Evolutionary conservation across 805 yeast species (phyloP).

Genomic region (Pichia insulana): DNA sequence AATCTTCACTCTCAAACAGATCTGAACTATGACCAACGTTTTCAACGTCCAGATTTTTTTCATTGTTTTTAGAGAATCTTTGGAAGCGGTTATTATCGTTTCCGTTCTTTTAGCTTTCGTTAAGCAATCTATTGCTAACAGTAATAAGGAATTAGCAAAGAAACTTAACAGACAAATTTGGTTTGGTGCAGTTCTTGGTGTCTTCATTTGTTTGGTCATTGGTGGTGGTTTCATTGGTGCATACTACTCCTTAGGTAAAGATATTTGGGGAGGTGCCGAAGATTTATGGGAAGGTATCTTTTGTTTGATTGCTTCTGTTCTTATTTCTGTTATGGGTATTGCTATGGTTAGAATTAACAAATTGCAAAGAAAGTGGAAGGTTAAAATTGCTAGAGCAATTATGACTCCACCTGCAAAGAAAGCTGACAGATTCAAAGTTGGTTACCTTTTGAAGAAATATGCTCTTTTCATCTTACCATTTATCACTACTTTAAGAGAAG

Average conservation of each 20-base stretch:
- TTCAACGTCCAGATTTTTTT: constrained; percentile 74
- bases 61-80: constrained; percentile 85
- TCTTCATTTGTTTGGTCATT: constrained; percentile 67
- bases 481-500: constrained; percentile 90
- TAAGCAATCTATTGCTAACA: constrained; percentile 71
- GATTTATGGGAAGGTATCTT: constrained; percentile 97
- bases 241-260: constrained; percentile 70
- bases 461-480: constrained; percentile 86
- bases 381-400: constrained; percentile 82
- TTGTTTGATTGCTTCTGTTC: constrained; percentile 78
- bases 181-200: constrained; percentile 70
- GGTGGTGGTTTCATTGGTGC: constrained; percentile 96
- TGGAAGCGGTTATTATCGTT: constrained; percentile 87
- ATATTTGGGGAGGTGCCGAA: constrained; percentile 81
- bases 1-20: background rate
- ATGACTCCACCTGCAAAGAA: constrained; percentile 45
- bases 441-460: constrained; percentile 59
- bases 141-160: constrained; percentile 42
- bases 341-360: constrained; percentile 94
- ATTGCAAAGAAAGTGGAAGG: constrained; percentile 96
- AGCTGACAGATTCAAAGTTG: constrained; percentile 44
- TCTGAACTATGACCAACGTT: constrained; percentile 31
- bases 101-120: constrained; percentile 88
- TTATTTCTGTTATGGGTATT: constrained; percentile 91
- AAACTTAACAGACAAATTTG: constrained; percentile 56